Conservation (phyloP, 2,329 filamentous ascomycete species). For the Albifimbria verrucaria region DNA sequence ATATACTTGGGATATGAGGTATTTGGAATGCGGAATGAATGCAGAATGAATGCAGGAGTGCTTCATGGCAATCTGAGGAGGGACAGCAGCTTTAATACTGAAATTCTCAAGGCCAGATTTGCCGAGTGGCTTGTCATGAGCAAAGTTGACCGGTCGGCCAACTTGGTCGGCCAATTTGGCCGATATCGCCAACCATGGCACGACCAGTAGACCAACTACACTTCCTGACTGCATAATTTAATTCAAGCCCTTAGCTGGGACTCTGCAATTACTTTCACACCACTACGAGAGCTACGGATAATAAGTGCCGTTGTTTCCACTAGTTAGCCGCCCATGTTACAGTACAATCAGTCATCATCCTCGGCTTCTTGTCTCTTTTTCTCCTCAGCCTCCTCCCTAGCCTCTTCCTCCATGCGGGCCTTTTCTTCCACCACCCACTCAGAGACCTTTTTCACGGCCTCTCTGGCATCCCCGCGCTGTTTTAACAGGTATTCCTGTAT, state of each 20-base stretch:
- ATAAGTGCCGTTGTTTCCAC: not conserved
- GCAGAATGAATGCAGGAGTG: not conserved
- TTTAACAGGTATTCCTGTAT: constrained; percentile 14
- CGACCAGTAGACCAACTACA: not conserved
- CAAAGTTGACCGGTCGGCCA: not conserved
- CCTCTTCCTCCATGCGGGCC: constrained; percentile 1
- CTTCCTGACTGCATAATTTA: not conserved
- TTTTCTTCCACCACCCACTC: not conserved
- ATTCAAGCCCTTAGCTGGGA: not conserved
- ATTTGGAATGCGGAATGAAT: too few relatives aligned
- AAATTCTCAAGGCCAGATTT: not conserved
- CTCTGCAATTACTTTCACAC: not conserved
- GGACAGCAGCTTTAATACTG: not conserved
- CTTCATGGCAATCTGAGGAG: not conserved
- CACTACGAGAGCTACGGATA: not conserved
- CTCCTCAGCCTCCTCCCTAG: not conserved
- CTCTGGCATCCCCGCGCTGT: not conserved
- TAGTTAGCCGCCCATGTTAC: not conserved
- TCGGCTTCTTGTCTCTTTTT: not conserved
- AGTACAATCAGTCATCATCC: not conserved
- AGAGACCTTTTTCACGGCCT: not conserved
- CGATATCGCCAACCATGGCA: not conserved
- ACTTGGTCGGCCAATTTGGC: not conserved
- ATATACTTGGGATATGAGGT: not conserved
- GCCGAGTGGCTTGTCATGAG: not conserved